phyloP scores from a whole-genome alignment of 2,329 filamentous ascomycete genomes.

The Akanthomyces muscarius region DNA sequence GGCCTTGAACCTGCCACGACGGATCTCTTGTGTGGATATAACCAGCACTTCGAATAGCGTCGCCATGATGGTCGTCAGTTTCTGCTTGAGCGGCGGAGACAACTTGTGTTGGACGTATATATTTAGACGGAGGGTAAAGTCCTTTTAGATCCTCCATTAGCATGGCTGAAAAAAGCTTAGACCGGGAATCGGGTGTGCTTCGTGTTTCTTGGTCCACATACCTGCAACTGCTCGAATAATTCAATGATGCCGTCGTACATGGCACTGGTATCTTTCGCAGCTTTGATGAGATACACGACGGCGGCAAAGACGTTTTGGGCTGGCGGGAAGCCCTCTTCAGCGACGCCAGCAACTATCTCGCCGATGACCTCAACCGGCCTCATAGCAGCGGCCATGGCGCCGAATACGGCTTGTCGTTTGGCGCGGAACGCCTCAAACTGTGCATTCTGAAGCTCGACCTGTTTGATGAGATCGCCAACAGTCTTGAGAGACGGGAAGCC shows the following conservation, averaged over 20 bases:
- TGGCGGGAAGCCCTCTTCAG: conserved; percentile 37
- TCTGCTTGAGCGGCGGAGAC: conserved; percentile 35
- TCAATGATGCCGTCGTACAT: conserved; percentile 44
- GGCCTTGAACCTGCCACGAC: conserved; percentile 38
- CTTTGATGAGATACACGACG: conserved; percentile 39
- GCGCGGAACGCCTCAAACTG: conserved; percentile 35
- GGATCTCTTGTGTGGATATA: conserved; percentile 39
- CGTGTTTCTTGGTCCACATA: conserved; percentile 16
- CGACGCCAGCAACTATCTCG: conserved; percentile 34
- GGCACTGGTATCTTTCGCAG: conserved; percentile 41
- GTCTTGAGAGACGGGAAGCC: conserved; percentile 32
- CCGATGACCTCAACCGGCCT: conserved; percentile 39
- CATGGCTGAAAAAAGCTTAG: background rate
- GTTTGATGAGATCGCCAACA: conserved; percentile 29
- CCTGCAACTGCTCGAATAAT: conserved; percentile 39
- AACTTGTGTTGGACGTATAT: conserved; percentile 39
- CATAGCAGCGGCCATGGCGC: conserved; percentile 30
- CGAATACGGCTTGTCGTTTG: conserved; percentile 32
- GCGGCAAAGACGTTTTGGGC: conserved; percentile 40
- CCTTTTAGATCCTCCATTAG: conserved; percentile 23
- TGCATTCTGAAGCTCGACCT: conserved; percentile 34
- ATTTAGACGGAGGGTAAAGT: conserved; percentile 40
- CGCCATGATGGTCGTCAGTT: conserved; percentile 40
- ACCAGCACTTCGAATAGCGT: conserved; percentile 44
- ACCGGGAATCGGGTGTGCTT: too few relatives aligned